Evolutionary conservation across 495 filamentous ascomycete species (phyloP).

Genomic region (Podospora pseudocomata): DNA sequence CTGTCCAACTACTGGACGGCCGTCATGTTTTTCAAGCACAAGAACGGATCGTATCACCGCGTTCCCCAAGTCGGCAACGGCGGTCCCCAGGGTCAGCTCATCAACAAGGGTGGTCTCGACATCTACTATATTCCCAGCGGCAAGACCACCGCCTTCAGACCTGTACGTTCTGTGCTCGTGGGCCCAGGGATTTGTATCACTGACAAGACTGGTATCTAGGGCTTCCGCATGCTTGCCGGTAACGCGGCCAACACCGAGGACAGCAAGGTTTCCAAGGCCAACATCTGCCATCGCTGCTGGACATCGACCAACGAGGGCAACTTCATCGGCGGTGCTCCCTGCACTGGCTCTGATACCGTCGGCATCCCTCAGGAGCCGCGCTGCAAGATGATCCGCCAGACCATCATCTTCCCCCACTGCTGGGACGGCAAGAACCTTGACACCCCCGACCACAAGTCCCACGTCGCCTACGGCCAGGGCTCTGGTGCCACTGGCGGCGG

Average conservation of each 20-base stretch:
- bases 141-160: constrained; percentile 51
- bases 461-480: constrained; percentile 56
- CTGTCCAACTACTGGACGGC: constrained; percentile 76
- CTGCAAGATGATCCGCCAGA: constrained; percentile 57
- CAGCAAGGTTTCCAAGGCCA: constrained; percentile 45
- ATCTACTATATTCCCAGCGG: constrained; percentile 46
- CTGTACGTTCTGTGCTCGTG: constrained; percentile 39
- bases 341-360: constrained; percentile 50
- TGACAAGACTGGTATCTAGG: constrained; percentile 41
- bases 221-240: constrained; percentile 55
- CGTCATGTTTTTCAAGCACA: constrained; percentile 59
- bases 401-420: constrained; percentile 59
- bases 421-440: constrained; percentile 57
- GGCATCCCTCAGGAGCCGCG: constrained; percentile 49
- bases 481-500: constrained; percentile 51
- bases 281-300: constrained; percentile 58
- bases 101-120: constrained; percentile 62
- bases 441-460: constrained; percentile 59
- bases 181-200: constrained; percentile 33
- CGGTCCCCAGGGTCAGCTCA: constrained; percentile 54
- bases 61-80: constrained; percentile 62
- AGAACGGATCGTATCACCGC: constrained; percentile 68
- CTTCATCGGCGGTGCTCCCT: constrained; percentile 47
- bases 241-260: constrained; percentile 49
- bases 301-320: constrained; percentile 44